These are phyloP conservation scores for Cicer arietinum DNA, from an alignment of 306 rosid genomes.

Conservation along the genomic window DNA sequence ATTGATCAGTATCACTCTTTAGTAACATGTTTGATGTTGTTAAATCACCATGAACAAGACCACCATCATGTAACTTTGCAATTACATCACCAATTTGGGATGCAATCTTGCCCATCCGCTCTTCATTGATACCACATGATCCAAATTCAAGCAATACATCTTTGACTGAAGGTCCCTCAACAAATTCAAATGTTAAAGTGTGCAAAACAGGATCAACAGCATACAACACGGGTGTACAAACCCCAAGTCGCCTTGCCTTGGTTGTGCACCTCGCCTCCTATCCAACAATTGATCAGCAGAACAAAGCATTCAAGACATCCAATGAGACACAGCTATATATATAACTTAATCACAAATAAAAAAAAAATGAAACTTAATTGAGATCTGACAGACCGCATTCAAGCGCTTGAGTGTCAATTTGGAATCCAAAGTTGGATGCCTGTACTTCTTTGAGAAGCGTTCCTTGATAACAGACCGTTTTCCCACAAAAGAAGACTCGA, in stretches of 20 bases:
- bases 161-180: slow-evolving; percentile 80
- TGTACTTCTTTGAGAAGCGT: slow-evolving; percentile 86
- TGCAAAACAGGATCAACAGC: slow-evolving; percentile 70
- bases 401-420: slow-evolving; percentile 83
- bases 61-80: slow-evolving; percentile 84
- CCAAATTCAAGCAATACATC: slow-evolving; percentile 80
- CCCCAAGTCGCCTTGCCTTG: slow-evolving; percentile 88
- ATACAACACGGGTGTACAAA: slow-evolving; percentile 71
- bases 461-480: slow-evolving; percentile 82
- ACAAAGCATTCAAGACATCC: slow-evolving; percentile 31
- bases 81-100: slow-evolving; percentile 81
- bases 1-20: slow-evolving; percentile 59
- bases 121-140: slow-evolving; percentile 45
- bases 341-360: neutral
- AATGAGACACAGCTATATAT: neutral
- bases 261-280: slow-evolving; percentile 97
- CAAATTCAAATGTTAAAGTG: slow-evolving; percentile 73
- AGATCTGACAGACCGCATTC: slow-evolving; percentile 60
- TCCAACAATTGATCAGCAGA: slow-evolving; percentile 29
- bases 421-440: slow-evolving; percentile 91
- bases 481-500: slow-evolving; percentile 80
- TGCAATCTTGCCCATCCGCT: slow-evolving; percentile 62
- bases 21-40: slow-evolving; percentile 89
- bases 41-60: slow-evolving; percentile 86
- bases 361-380: neutral